phyloP scores from a whole-genome alignment of 257 asterid genomes.

The Solanum infundibuliforme region DNA sequence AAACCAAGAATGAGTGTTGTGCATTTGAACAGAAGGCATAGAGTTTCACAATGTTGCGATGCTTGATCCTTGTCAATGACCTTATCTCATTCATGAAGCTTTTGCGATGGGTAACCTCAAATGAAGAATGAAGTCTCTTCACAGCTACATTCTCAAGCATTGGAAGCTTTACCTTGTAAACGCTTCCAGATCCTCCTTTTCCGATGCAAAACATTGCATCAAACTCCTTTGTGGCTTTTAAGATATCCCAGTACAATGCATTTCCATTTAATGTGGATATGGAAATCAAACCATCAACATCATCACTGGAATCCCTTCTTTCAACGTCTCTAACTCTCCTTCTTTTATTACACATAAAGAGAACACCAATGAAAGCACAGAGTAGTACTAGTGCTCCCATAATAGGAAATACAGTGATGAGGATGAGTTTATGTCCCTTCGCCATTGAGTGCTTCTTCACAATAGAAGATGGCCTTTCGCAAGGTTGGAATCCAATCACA shows the following conservation, averaged over 20 bases:
- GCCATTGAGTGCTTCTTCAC: neutral
- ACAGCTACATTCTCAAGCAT: neutral
- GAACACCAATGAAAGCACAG: neutral
- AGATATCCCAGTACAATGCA: neutral
- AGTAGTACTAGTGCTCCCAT: neutral
- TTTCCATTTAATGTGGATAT: neutral
- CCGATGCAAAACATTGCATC: neutral
- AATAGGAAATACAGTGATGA: neutral
- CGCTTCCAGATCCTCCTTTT: neutral
- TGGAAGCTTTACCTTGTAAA: neutral
- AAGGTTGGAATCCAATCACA: neutral
- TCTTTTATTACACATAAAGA: neutral
- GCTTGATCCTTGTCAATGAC: neutral
- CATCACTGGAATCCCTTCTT: neutral
- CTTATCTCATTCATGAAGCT: neutral
- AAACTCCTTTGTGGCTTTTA: conserved; percentile 1
- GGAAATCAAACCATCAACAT: neutral
- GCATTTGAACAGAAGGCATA: neutral
- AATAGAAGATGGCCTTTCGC: neutral
- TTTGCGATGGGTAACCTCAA: neutral
- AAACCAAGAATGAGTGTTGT: conserved; percentile 1
- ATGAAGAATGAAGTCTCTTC: neutral
- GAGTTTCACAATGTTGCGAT: neutral
- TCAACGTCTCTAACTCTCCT: neutral
- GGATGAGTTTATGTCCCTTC: neutral